phyloP scores from a whole-genome alignment of 2,329 filamentous ascomycete genomes.

The Coniochaeta sp. region DNA sequence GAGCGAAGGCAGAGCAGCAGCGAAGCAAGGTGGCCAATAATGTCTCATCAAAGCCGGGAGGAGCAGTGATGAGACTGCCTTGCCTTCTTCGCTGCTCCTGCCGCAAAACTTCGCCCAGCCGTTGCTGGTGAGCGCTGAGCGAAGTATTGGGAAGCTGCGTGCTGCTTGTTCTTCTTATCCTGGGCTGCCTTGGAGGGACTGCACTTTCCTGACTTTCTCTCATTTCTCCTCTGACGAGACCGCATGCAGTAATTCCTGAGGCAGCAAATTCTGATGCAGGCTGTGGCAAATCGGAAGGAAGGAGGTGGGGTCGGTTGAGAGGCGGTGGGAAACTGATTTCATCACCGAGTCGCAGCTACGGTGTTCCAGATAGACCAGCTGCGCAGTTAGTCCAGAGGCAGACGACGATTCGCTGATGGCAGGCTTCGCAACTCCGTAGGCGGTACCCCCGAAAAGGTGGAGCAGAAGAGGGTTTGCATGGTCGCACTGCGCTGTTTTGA shows the following conservation, averaged over 20 bases:
- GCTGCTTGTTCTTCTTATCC: not conserved
- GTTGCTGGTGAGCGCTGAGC: not conserved
- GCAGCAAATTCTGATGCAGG: not conserved
- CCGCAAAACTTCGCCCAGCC: not conserved
- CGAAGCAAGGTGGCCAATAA: not conserved
- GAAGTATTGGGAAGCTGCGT: not conserved
- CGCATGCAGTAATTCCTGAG: not conserved
- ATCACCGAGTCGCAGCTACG: not conserved
- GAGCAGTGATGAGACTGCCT: not conserved
- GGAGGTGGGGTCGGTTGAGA: not conserved
- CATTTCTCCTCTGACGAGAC: not conserved
- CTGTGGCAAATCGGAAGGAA: not conserved
- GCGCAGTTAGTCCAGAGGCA: not conserved
- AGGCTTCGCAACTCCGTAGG: not conserved
- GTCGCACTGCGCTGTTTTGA: not conserved
- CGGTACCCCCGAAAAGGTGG: not conserved
- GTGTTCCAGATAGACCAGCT: not conserved
- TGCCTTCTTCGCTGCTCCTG: not conserved
- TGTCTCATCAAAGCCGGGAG: not conserved
- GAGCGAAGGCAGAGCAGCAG: not conserved
- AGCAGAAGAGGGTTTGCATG: not conserved
- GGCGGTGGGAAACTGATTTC: not conserved
- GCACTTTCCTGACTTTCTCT: not conserved
- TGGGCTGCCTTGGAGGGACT: not conserved
- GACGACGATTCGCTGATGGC: not conserved